Percentiles rank a stretch among this genome's conserved stretches.
Conservation (phyloP, 73 alveolate species). For the Paramecium caudatum region DNA sequence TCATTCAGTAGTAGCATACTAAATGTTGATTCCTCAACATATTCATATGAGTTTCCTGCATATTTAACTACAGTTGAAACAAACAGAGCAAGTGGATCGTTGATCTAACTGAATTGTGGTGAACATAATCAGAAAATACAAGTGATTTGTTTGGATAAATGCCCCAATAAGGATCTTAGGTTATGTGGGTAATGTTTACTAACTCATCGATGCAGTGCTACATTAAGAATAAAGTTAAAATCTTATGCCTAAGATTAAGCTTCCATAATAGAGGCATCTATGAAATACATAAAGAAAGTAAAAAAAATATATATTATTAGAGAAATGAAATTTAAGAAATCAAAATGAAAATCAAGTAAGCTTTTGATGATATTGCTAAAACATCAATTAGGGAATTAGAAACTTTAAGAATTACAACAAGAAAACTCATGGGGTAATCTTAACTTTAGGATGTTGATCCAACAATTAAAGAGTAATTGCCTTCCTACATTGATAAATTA, state of each 20-base stretch:
- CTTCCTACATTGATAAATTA: neutral
- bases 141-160: slow-evolving; percentile 45
- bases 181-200: slow-evolving; percentile 40
- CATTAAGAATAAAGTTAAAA: slow-evolving; percentile 18
- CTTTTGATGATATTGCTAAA: neutral
- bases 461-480: neutral
- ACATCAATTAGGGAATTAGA: neutral
- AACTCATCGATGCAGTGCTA: slow-evolving; percentile 37
- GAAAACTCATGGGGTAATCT: neutral
- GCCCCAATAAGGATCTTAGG: slow-evolving; percentile 5
- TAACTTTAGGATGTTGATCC: neutral
- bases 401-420: neutral
- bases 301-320: neutral
- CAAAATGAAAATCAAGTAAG: neutral
- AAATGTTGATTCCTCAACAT: neutral
- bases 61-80: slow-evolving; percentile 34
- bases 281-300: slow-evolving; percentile 35
- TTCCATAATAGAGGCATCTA: neutral
- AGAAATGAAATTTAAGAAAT: neutral
- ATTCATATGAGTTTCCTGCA: slow-evolving; percentile 27
- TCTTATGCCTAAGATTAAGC: slow-evolving; percentile 13
- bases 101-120: neutral
- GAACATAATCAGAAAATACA: slow-evolving; percentile 15
- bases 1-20: neutral
- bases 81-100: neutral